Conservation (phyloP, 768 basidiomycete species). For the Strobilomyces dryophilus region DNA sequence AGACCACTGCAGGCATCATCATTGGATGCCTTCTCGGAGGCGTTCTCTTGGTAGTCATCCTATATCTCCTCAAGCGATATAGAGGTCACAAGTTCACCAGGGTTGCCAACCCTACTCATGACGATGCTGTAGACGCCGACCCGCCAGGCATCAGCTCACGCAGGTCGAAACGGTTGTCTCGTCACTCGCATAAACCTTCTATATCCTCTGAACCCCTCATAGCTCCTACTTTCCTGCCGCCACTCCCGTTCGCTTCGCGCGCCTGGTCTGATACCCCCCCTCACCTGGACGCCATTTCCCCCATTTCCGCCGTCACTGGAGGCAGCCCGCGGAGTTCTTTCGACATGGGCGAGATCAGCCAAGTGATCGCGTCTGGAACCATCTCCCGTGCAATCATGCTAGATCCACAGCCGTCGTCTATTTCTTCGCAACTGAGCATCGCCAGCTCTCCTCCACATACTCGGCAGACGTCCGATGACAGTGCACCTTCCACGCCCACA, state of each 20-base stretch:
- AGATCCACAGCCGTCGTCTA: not conserved
- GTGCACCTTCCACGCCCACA: not conserved
- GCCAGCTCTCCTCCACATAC: not conserved
- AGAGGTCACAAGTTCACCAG: constrained; percentile 11
- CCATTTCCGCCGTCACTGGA: not conserved
- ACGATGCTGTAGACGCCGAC: not conserved
- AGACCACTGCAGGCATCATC: constrained; percentile 18
- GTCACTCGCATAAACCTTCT: constrained; percentile 15
- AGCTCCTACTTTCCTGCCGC: constrained; percentile 5
- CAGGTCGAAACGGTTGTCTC: not conserved
- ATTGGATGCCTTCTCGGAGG: constrained; percentile 17
- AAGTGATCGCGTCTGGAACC: not conserved
- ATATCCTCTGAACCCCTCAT: constrained; percentile 24
- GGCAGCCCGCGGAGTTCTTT: not conserved
- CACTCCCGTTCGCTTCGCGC: constrained; percentile 2
- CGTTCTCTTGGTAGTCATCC: constrained; percentile 7
- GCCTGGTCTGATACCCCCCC: constrained; percentile 1
- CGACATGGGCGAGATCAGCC: constrained; percentile 5
- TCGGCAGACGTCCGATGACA: not conserved
- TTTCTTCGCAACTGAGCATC: not conserved
- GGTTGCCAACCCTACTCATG: constrained; percentile 12
- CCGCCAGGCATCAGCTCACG: not conserved
- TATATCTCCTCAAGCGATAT: constrained; percentile 13
- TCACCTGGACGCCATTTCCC: constrained; percentile 2
- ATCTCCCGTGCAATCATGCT: not conserved